Evolutionary conservation across 176 grass and related monocot genomes (phyloP), one percentile per base, ranked within the genome.

Genomic region (Lolium rigidum): DNA sequence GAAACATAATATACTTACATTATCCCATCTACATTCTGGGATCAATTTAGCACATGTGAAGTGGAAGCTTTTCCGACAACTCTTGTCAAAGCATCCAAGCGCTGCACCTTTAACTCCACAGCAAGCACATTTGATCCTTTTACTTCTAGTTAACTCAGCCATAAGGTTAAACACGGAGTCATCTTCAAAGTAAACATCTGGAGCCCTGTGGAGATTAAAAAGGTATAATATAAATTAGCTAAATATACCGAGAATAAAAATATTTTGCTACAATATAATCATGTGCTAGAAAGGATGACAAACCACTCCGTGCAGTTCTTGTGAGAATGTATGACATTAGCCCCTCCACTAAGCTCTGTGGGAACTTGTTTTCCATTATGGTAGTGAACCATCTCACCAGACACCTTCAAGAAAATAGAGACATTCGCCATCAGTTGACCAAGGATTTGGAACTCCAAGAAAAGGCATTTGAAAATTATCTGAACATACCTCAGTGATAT

Each of bases 271-370:
- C 7, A 46, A 65, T 70, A 72, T 78, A 39, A 64, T 58, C 18
- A 62, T 87, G 13, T 10, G 52, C 41, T 35, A 46, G 54, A 82
- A 60, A 86, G 49, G 35, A 61, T 35, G 63, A 76, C 56, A 88
- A 52, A 98, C 95, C 95, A 98, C 84, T 98, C 93, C 35, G 86
- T 82, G 86, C 95, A 98, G 82, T 95, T 91, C 90, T 95, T 98
- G 82, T 98, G 95, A 81, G 88, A 83, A 62, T 95, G 87, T 80
- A 95, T 63, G 25, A 95, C 70, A 85, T 81, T 83, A 62, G 52
- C n/a, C 10, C 90, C 91, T 74, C 70, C 87, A 87, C 69, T 84
- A 72, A 90, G 87, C 84, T 90, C 84, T 74, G 74, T 67, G 82
- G 86, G 68, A 39, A 92, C 88, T 79, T 94, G 81, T 82, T 88